Conservation (phyloP, 2,329 filamentous ascomycete species). For the Fusarium transvaalense region DNA sequence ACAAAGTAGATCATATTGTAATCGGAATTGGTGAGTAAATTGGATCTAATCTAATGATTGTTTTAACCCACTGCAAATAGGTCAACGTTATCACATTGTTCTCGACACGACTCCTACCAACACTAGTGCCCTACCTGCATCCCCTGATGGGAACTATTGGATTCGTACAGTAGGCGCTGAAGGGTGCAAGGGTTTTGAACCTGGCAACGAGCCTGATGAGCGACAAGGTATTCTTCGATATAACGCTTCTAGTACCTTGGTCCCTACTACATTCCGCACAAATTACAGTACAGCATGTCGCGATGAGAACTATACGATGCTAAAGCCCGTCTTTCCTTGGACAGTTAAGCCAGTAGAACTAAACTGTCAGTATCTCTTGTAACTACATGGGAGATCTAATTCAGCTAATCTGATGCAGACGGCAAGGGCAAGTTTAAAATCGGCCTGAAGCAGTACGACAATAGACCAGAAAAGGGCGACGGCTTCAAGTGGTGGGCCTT, state of each 20-base stretch:
- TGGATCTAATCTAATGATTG: accelerated
- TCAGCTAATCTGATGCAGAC: neutral
- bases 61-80: accelerated
- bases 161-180: conserved; percentile 34
- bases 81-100: conserved; percentile 40
- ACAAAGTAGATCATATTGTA: conserved; percentile 27
- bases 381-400: accelerated
- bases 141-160: conserved; percentile 42
- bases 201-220: conserved; percentile 31
- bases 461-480: conserved; percentile 1
- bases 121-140: conserved; percentile 19
- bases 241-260: conserved; percentile 6
- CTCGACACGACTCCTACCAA: conserved; percentile 33
- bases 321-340: conserved; percentile 40
- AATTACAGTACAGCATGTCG: conserved; percentile 31
- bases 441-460: neutral
- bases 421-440: neutral
- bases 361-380: neutral
- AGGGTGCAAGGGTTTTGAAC: neutral
- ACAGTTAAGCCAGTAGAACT: neutral
- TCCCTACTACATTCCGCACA: conserved; percentile 7
- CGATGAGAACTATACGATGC: conserved; percentile 34
- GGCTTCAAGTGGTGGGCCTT: conserved; percentile 10
- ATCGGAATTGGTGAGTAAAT: conserved; percentile 28
- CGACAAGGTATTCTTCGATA: conserved; percentile 37